Evolutionary conservation across 2,329 filamentous ascomycete genomes (phyloP).

Genomic region (Cryphonectria radicalis): DNA sequence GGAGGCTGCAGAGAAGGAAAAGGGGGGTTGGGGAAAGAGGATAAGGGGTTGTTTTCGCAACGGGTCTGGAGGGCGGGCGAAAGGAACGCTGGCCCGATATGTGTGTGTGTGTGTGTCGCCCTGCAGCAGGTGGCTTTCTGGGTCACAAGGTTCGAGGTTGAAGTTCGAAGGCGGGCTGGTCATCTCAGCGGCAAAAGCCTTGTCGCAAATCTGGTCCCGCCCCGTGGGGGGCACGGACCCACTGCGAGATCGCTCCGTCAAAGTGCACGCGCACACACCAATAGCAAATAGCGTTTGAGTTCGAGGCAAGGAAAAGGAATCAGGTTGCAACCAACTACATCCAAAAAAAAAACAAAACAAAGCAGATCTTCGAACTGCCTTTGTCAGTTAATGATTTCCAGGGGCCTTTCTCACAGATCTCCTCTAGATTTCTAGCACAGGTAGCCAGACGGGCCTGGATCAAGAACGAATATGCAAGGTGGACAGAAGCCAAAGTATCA

Average conservation of each 20-base stretch:
- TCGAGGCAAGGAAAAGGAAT: not conserved
- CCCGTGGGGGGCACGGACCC: conserved; percentile 3
- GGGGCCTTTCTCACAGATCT: not conserved
- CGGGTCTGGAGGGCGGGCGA: conserved; percentile 19
- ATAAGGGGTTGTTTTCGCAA: not conserved
- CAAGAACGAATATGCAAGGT: not conserved
- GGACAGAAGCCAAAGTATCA: not conserved
- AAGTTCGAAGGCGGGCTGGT: conserved; percentile 23
- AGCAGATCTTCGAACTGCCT: not conserved
- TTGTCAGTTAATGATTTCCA: not conserved
- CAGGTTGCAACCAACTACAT: not conserved
- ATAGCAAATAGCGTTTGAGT: not conserved
- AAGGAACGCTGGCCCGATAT: conserved; percentile 21
- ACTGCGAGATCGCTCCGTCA: conserved; percentile 4
- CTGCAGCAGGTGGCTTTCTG: conserved; percentile 15
- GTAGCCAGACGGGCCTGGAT: not conserved
- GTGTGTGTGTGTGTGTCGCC: conserved; percentile 9
- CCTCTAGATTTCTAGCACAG: not conserved
- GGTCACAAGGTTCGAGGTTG: conserved; percentile 22
- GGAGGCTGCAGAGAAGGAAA: not conserved
- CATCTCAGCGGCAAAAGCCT: conserved; percentile 30
- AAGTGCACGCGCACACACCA: not conserved
- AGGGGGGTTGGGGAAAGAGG: not conserved
- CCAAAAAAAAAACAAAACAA: not conserved
- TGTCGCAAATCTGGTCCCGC: conserved; percentile 14